Conservation (phyloP, 2,329 filamentous ascomycete species). For the Lasiodiplodia theobromae region DNA sequence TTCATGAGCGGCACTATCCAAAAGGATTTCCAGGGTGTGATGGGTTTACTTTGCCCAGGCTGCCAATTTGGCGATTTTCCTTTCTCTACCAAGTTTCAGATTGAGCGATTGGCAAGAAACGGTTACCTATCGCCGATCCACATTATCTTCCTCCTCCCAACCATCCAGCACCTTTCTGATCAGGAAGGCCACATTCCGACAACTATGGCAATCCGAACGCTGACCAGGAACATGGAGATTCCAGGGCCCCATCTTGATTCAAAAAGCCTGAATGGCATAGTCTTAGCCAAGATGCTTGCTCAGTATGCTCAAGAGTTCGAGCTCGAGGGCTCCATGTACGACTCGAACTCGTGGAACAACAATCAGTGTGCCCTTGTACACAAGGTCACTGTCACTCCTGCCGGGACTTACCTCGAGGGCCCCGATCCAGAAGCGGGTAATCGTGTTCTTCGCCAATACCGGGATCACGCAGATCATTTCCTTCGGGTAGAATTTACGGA, state of each 20-base stretch:
- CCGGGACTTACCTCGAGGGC: conserved; percentile 51
- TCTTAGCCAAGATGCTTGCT: conserved; percentile 30
- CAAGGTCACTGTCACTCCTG: conserved; percentile 48
- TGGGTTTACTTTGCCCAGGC: neutral
- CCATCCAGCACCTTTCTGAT: conserved; percentile 48
- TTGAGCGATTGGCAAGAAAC: conserved; percentile 69
- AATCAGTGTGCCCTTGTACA: conserved; percentile 46
- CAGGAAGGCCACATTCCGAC: conserved; percentile 34
- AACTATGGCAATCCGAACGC: conserved; percentile 60
- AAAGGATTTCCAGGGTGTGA: conserved; percentile 25
- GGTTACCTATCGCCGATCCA: conserved; percentile 54
- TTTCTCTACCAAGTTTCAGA: conserved; percentile 66
- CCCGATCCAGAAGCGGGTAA: conserved; percentile 71
- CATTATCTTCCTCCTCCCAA: conserved; percentile 56
- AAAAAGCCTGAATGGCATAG: conserved; percentile 42
- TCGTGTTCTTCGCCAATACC: conserved; percentile 72
- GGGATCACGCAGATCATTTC: conserved; percentile 67
- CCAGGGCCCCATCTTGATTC: conserved; percentile 61
- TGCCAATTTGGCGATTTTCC: conserved; percentile 44
- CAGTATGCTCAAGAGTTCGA: conserved; percentile 44
- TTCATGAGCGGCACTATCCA: conserved; percentile 23
- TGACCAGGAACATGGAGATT: conserved; percentile 62
- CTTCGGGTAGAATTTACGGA: conserved; percentile 76
- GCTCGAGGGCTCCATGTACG: conserved; percentile 41
- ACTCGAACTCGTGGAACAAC: conserved; percentile 39